phyloP scores from a whole-genome alignment of 169 alveolate species.

The Toxoplasma gondii region DNA sequence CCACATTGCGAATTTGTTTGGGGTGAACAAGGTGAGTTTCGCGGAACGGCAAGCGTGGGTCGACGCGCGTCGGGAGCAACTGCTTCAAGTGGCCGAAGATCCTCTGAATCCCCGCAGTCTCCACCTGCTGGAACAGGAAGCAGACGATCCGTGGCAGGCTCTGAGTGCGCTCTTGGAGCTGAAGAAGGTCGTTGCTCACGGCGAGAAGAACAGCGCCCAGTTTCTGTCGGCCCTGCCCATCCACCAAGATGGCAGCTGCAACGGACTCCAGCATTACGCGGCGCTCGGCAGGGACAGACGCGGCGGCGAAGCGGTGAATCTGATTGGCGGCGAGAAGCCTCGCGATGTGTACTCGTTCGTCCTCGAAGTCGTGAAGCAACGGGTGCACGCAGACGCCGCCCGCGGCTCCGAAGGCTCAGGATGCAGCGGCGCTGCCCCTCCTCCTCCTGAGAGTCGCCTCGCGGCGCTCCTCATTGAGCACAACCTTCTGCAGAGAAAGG shows the following conservation, averaged over 20 bases:
- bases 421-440: neutral
- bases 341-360: constrained; percentile 96
- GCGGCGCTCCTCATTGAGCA: neutral
- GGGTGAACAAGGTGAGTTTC: constrained; percentile 85
- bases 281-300: constrained; percentile 95
- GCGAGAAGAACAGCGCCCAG: constrained; percentile 83
- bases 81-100: constrained; percentile 75
- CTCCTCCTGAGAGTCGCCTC: neutral
- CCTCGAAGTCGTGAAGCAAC: constrained; percentile 59
- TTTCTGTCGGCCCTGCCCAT: constrained; percentile 90
- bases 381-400: constrained; percentile 47
- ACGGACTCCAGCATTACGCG: constrained; percentile 95
- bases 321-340: constrained; percentile 91
- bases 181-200: constrained; percentile 60
- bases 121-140: constrained; percentile 81
- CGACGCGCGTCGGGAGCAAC: constrained; percentile 50
- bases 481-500: constrained; percentile 87
- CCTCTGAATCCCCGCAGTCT: constrained; percentile 86
- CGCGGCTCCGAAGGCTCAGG: neutral
- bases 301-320: constrained; percentile 95
- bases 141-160: constrained; percentile 96
- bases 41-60: constrained; percentile 66
- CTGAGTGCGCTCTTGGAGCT: constrained; percentile 83
- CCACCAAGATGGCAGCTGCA: constrained; percentile 98
- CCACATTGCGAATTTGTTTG: constrained; percentile 92